Conservation (phyloP, 495 filamentous ascomycete genomes). For the Penicillium samsonianum region DNA sequence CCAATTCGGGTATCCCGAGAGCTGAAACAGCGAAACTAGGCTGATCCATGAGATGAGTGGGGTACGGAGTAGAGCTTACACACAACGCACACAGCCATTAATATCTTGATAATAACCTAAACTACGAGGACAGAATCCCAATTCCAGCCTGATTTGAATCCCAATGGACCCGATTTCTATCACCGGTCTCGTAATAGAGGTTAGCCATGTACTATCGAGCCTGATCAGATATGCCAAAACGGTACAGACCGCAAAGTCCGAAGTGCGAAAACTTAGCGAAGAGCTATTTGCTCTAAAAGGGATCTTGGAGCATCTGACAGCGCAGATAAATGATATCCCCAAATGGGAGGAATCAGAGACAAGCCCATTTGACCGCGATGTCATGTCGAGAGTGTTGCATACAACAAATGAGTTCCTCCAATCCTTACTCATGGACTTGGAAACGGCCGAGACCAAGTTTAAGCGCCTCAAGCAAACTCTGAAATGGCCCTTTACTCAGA, state of each 20-base stretch:
- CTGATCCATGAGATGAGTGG: slow-evolving; percentile 1
- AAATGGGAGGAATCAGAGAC: slow-evolving; percentile 3
- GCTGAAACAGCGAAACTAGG: background rate
- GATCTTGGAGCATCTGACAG: slow-evolving; percentile 23
- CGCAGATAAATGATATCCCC: background rate
- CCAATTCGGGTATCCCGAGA: too few species aligned
- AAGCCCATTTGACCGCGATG: slow-evolving; percentile 11
- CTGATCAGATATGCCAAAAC: slow-evolving; percentile 26
- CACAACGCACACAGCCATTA: background rate
- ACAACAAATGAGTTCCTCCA: slow-evolving; percentile 23
- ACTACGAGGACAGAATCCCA: background rate
- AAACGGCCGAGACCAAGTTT: slow-evolving; percentile 18
- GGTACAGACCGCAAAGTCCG: slow-evolving; percentile 19
- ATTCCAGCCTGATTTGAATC: background rate
- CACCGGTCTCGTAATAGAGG: slow-evolving; percentile 19
- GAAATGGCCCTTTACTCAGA: slow-evolving; percentile 25
- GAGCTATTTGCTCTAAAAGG: slow-evolving; percentile 27
- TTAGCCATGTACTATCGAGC: slow-evolving; percentile 17
- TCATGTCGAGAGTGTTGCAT: slow-evolving; percentile 17
- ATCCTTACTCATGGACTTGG: slow-evolving; percentile 18
- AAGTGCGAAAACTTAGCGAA: slow-evolving; percentile 25
- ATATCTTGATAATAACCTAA: background rate
- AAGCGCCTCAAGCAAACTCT: slow-evolving; percentile 24
- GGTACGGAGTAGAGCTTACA: background rate
- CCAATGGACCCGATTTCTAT: slow-evolving; percentile 27